A percentile compares a stretch with the other conserved stretches of the same genome.
Conservation (phyloP, 176 grass and related monocot species). For the Tuctoria greenei region DNA sequence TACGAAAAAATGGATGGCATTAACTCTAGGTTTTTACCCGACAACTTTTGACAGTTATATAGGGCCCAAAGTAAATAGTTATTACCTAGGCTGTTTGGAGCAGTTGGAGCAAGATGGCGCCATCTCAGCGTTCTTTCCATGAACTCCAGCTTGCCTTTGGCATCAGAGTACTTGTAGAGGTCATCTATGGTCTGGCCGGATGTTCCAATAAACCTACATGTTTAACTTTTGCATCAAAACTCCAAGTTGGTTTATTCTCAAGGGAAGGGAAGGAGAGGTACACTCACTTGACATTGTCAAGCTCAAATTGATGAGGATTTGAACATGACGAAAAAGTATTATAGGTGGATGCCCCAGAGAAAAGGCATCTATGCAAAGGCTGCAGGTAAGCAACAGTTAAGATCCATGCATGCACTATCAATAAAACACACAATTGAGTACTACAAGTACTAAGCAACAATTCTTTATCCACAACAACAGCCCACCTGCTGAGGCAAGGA, state of each 20-base stretch:
- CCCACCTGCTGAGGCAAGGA: conserved; percentile 90
- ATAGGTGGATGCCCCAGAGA: conserved; percentile 82
- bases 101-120: conserved; percentile 91
- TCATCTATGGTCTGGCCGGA: conserved; percentile 97
- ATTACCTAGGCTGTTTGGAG: conserved; percentile 97
- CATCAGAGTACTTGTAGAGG: conserved; percentile 84
- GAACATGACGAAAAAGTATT: conserved; percentile 84
- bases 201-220: conserved; percentile 83
- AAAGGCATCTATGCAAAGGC: conserved; percentile 92
- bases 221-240: conserved; percentile 18
- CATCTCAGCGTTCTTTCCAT: conserved; percentile 92
- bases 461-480: conserved; percentile 23
- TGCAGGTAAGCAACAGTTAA: conserved; percentile 41
- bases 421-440: conserved; percentile 9
- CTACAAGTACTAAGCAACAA: not conserved
- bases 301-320: conserved; percentile 93
- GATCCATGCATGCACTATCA: conserved; percentile 10
- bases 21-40: not conserved
- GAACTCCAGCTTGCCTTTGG: conserved; percentile 80
- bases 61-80: conserved; percentile 14
- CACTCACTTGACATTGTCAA: conserved; percentile 83
- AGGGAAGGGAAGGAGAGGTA: not conserved
- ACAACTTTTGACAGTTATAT: conserved; percentile 3
- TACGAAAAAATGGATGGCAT: not conserved
- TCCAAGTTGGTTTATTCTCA: conserved; percentile 4